Evolutionary conservation across 495 filamentous ascomycete genomes (phyloP).

Genomic region (Penicillium flavigenum): DNA sequence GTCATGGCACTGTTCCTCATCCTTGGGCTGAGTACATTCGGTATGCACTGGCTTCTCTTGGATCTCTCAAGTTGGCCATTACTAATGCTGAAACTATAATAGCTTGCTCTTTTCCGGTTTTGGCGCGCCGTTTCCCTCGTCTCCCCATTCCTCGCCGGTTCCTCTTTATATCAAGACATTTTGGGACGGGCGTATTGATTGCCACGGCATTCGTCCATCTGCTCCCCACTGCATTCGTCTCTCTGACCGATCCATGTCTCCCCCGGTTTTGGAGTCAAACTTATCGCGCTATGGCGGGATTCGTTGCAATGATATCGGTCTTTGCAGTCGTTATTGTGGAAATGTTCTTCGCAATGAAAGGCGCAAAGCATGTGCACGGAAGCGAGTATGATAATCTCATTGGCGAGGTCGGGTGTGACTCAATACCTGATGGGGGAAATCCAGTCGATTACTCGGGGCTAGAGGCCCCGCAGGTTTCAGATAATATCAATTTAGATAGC

Average conservation of each 20-base stretch:
- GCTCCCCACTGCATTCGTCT: constrained; percentile 79
- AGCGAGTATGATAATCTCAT: constrained; percentile 49
- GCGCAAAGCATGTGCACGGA: constrained; percentile 50
- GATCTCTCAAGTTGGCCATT: not conserved
- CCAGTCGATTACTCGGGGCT: constrained; percentile 27
- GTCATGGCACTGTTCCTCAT: constrained; percentile 78
- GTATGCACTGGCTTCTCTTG: constrained; percentile 44
- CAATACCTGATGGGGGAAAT: constrained; percentile 21
- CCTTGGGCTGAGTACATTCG: constrained; percentile 66
- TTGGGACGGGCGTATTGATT: constrained; percentile 82
- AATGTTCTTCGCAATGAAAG: constrained; percentile 67
- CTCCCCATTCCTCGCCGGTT: constrained; percentile 52
- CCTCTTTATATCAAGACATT: constrained; percentile 76
- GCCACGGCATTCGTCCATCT: constrained; percentile 87
- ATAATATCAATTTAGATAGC: constrained; percentile 28
- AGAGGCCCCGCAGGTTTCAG: constrained; percentile 19
- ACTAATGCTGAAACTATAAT: constrained; percentile 13
- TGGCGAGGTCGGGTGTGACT: constrained; percentile 30
- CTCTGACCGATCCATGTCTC: constrained; percentile 77
- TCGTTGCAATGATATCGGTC: constrained; percentile 75
- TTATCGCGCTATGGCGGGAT: constrained; percentile 74
- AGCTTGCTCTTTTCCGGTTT: constrained; percentile 57
- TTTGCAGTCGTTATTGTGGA: constrained; percentile 73
- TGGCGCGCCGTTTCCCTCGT: constrained; percentile 50
- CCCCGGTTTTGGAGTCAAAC: constrained; percentile 68